These are phyloP conservation scores for Mucor irregularis DNA, from an alignment of 371 early-diverging fungal genomes.

Conservation along the genomic window DNA sequence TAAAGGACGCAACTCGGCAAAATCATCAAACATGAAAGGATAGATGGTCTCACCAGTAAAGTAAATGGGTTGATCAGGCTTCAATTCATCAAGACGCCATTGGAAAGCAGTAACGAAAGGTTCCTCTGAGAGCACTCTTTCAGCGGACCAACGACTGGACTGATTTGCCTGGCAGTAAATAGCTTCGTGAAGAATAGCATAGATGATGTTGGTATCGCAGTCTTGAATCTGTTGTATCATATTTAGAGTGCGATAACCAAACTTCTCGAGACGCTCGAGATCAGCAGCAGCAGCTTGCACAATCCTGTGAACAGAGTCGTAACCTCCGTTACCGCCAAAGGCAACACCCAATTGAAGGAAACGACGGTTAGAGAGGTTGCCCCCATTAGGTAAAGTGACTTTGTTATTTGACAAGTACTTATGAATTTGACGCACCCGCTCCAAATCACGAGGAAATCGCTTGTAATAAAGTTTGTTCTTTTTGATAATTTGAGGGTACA, in stretches of 20 bases:
- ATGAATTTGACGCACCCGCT: slow-evolving; percentile 63
- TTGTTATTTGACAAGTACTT: slow-evolving; percentile 46
- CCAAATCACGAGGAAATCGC: slow-evolving; percentile 63
- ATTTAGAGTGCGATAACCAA: slow-evolving; percentile 54
- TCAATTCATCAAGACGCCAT: slow-evolving; percentile 44
- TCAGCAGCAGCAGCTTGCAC: slow-evolving; percentile 56
- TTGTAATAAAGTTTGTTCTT: slow-evolving; percentile 67
- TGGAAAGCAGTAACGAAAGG: slow-evolving; percentile 55
- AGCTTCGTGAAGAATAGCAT: slow-evolving; percentile 70
- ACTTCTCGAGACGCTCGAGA: slow-evolving; percentile 45
- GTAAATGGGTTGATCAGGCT: slow-evolving; percentile 31
- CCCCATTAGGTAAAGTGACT: slow-evolving; percentile 65
- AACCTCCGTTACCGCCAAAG: slow-evolving; percentile 71
- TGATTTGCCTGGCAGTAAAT: slow-evolving; percentile 68
- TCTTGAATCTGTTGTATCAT: slow-evolving; percentile 42
- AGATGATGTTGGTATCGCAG: slow-evolving; percentile 68
- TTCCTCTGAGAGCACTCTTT: slow-evolving; percentile 49
- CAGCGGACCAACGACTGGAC: slow-evolving; percentile 70
- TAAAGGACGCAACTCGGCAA: slow-evolving; percentile 60
- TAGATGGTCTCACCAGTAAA: slow-evolving; percentile 71
- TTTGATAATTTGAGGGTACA: slow-evolving; percentile 63
- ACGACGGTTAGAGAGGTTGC: slow-evolving; percentile 64
- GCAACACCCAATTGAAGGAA: slow-evolving; percentile 72
- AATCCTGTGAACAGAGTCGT: slow-evolving; percentile 61
- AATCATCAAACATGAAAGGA: slow-evolving; percentile 80